Percentiles rank a stretch among this genome's conserved stretches.
These are phyloP conservation scores for Eutrema yunnanense DNA, from an alignment of 345 rosid genomes.

Conservation along the genomic window DNA sequence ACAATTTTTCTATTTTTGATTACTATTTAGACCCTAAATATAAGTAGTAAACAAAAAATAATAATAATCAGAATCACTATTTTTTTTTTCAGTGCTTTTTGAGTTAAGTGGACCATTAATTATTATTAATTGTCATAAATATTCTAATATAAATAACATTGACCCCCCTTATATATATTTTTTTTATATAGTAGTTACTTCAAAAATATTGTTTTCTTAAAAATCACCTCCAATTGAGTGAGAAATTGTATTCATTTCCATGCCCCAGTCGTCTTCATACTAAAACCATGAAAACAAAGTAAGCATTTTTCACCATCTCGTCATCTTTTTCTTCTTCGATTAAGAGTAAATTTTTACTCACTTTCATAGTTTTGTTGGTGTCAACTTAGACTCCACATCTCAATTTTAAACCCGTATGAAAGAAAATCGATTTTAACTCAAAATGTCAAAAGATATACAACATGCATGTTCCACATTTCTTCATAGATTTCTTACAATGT, in stretches of 20 bases:
- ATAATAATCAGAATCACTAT: neutral
- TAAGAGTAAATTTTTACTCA: neutral
- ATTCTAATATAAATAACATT: neutral
- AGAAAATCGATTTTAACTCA: neutral
- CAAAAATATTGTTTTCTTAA: neutral
- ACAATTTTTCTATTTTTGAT: neutral
- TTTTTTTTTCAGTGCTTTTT: neutral
- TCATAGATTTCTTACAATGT: neutral
- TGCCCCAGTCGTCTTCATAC: neutral
- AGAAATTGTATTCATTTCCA: neutral
- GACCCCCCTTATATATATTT: neutral
- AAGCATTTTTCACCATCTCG: neutral
- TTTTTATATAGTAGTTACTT: neutral
- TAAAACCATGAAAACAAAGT: conserved; percentile 9
- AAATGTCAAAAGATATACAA: neutral
- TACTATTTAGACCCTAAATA: neutral
- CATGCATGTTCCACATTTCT: neutral
- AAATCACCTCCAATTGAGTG: neutral
- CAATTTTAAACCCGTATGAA: no score
- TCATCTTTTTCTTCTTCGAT: neutral
- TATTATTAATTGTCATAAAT: neutral
- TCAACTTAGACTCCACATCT: neutral
- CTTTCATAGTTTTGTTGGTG: neutral
- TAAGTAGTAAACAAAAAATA: neutral
- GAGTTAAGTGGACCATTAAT: neutral